Evolutionary conservation across 2,329 filamentous ascomycete species (phyloP), one percentile per base, ranked within the genome.

Genomic region (Mariannaea sp.): DNA sequence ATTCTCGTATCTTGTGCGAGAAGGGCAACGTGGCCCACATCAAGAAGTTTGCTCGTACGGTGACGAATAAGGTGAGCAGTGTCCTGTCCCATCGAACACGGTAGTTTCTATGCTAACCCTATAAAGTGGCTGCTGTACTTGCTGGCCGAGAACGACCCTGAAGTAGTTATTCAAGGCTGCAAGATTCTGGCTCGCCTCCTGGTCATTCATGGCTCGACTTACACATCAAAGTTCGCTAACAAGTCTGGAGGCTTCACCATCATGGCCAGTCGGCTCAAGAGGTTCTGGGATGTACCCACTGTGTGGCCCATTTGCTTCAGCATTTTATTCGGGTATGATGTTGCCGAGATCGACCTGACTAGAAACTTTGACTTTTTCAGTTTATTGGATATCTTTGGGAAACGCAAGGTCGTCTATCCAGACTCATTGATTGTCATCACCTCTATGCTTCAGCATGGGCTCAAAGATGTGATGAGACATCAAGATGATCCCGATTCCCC

Each of bases 251-350:
- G 95, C 2, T 97, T 97, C 69, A 80, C 81, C 27, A 88, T 97
- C 57, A 87, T 97, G 84, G 88, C 88, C 30, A 83, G 89, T 64
- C 84, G 90, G 26, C 74, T 99, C 4, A 91, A 87, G 66, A 80
- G 87, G 64, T 97, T 92, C 85, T 99, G 94, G 93, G 87, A 90
- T 65, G 82, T 92, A 13, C 84, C 92, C 2, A 84, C 85, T 0
- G 73, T 97, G 20, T 97, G 94, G 94, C 86, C 88, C 0, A 87
- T 94, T 36, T 92, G 89, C 67, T 90, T 99, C 71, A 87, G 90
- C 47, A 88, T 97, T 17, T 73, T 99, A 2, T 96, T 99, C 66
- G 92, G 90, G 1, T 81, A 85, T 35, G 92, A 97, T 66, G 83
- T 95, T 39, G 86, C 85, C 2, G 83, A 83, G 42, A 82, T 92